Evolutionary conservation across 805 yeast species (phyloP).

Genomic region (Candida ponderosae): DNA sequence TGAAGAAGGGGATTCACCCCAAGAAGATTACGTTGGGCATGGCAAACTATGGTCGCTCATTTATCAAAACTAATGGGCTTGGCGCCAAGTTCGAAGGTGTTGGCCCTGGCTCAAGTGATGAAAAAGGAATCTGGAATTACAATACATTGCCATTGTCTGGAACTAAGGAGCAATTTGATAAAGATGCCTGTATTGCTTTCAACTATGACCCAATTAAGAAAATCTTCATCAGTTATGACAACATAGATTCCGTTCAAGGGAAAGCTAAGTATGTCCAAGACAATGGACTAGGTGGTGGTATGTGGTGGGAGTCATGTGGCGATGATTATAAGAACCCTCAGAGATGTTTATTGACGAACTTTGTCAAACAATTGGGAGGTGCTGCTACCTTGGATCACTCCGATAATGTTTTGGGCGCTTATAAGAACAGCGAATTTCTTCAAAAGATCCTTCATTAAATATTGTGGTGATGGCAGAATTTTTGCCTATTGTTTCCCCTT

Average conservation of each 20-base stretch:
- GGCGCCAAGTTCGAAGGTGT: conserved; percentile 37
- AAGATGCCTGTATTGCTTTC: conserved; percentile 43
- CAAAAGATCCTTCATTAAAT: too few relatives aligned
- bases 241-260: conserved; percentile 34
- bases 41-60: conserved; percentile 76
- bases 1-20: conserved; percentile 33
- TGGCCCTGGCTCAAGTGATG: conserved; percentile 36
- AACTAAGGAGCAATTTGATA: conserved; percentile 44
- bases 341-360: conserved; percentile 36
- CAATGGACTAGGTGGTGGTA: conserved; percentile 65
- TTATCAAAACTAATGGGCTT: conserved; percentile 31
- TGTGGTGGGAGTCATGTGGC: conserved; percentile 95
- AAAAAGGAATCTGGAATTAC: conserved; percentile 44
- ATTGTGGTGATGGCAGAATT: too few relatives aligned
- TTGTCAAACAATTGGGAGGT: conserved; percentile 25
- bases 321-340: conserved; percentile 33
- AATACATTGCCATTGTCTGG: conserved; percentile 42
- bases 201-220: conserved; percentile 32
- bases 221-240: conserved; percentile 61
- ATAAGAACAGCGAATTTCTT: conserved; percentile 8
- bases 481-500: too few relatives aligned
- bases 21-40: conserved; percentile 68
- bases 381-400: conserved; percentile 4
- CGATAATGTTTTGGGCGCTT: conserved; percentile 4
- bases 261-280: conserved; percentile 55